Conservation (phyloP, 441 rosid genomes). For the Arabidopsis lyrata region DNA sequence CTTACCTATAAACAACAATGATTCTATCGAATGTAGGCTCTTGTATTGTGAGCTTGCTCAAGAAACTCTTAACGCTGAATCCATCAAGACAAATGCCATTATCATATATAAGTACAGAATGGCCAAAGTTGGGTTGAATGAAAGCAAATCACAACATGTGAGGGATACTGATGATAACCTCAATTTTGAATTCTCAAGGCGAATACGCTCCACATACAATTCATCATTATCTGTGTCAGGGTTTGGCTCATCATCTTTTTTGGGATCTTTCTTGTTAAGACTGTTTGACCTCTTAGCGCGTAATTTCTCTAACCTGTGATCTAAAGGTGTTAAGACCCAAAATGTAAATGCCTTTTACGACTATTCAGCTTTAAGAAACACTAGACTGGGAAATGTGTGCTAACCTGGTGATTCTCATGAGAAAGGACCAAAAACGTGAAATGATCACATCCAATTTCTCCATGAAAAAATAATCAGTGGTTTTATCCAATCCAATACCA, state of each 20-base stretch:
- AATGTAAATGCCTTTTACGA: background rate
- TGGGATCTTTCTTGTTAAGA: constrained; percentile 58
- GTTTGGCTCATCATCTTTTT: constrained; percentile 74
- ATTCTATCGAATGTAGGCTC: constrained; percentile 98
- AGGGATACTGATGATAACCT: constrained; percentile 55
- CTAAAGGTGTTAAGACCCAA: constrained; percentile 34
- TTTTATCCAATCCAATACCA: constrained; percentile 88
- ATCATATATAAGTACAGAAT: constrained; percentile 18
- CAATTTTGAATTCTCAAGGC: constrained; percentile 84
- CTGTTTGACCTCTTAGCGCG: constrained; percentile 54
- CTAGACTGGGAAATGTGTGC: constrained; percentile 30
- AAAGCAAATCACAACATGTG: constrained; percentile 24
- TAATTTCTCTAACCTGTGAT: constrained; percentile 74
- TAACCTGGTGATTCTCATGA: constrained; percentile 72
- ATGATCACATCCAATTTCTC: constrained; percentile 92
- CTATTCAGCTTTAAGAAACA: constrained; percentile 21
- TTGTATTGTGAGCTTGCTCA: constrained; percentile 82
- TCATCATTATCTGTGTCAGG: constrained; percentile 63
- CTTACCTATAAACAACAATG: constrained; percentile 89
- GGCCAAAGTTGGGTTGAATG: constrained; percentile 13
- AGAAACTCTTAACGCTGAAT: constrained; percentile 66
- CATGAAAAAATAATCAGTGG: constrained; percentile 83
- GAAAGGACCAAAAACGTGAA: constrained; percentile 76
- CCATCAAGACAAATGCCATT: constrained; percentile 35
- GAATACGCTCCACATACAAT: constrained; percentile 77